Evolutionary conservation across 2,329 filamentous ascomycete species (phyloP), one percentile per base, ranked within the genome.

Genomic region (Neurospora sp.): DNA sequence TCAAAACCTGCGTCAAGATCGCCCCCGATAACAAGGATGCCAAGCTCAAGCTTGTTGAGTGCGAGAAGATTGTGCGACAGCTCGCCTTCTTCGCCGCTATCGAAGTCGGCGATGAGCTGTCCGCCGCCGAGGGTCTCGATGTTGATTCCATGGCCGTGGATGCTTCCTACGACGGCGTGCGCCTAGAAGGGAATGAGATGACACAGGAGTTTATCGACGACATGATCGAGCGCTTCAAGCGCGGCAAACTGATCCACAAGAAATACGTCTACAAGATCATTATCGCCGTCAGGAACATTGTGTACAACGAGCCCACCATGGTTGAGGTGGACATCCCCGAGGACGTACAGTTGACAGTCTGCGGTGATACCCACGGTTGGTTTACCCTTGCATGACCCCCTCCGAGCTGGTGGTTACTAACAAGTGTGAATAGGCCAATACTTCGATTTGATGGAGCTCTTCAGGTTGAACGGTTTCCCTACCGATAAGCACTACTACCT

Each of bases 221-320:
- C 82, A 97, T 98, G 95, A 95, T 93, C 70, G 88, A 96, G 80
- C 86, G 96, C 39, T 99, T 99, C 87, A 97, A 96, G 87, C 90
- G 88, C 68, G 96, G 96, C 78, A 98, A 99, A 86, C 95, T 93
- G 82, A 86, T 99, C 70, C 93, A 96, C 80, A 90, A 89, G 82
- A 99, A 98, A 86, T 99, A 97, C 78, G 96, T 95, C 74, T 98
- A 95, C 84, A 93, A 97, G 82, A 99, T 99, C 78, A 87, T 99
- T 76, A 83, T 97, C 76, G 92, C 92, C 6, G 92, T 96, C 76
- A 93, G 92, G 84, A 90, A 97, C 73, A 87, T 99, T 70, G 90
- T 97, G 66, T 94, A 95, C 79, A 89, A 93, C 68, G 96, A 99
- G 82, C 87, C 95, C 17, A 99, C 96, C 36, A 97, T 99, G 96